Evolutionary conservation across 2,329 filamentous ascomycete species (phyloP), one percentile per base, ranked within the genome.

Genomic region (Fusarium metavorans): DNA sequence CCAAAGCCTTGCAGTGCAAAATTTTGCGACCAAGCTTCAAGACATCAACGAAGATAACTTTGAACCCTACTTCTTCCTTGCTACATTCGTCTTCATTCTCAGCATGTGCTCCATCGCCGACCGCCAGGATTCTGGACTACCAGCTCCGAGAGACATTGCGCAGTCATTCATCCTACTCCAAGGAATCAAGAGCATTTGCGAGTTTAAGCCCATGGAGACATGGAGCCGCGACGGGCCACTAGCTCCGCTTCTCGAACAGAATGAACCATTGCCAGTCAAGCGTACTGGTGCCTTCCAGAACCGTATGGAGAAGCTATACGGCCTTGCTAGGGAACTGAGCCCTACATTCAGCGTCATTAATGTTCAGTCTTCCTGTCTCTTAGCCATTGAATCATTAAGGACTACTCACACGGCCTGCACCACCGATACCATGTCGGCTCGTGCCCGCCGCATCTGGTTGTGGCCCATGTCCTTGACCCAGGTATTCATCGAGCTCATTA

Each of bases 101-200:
- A 72, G 41, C 45, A 59, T 74, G 34, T 70, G 63, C 18, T 68
- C 72, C 34, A 67, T 74, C 23, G 54, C 70, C 7, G 67, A 74
- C 20, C 35, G 52, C 3, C 62, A 71, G 6, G 34, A 61, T 16
- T 14, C 35, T 6, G 48, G 18, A 9, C 30, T 37, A 5, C 27
- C 52, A 3, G 48, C 62, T 1, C 68, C 67, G 0, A 41, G 56
- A 3, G 67, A 70, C 6, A 64, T 74, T 7, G 64, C 72, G 1
- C 72, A 74, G 34, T 68, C 72, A 2, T 74, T 74, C 39, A 60
- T 59, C 25, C 72, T 74, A 8, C 70, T 74, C 1, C 72, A 74
- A 1, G 72, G 72, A 0, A 66, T 74, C 9, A 72, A 70, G n/a
- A 70, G 61, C 13, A 74, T 74, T 10, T 70, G 64, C 20, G 67